Base-by-base conservation (phyloP, 306 rosid species). In the Abrus pulchellus region DNA sequence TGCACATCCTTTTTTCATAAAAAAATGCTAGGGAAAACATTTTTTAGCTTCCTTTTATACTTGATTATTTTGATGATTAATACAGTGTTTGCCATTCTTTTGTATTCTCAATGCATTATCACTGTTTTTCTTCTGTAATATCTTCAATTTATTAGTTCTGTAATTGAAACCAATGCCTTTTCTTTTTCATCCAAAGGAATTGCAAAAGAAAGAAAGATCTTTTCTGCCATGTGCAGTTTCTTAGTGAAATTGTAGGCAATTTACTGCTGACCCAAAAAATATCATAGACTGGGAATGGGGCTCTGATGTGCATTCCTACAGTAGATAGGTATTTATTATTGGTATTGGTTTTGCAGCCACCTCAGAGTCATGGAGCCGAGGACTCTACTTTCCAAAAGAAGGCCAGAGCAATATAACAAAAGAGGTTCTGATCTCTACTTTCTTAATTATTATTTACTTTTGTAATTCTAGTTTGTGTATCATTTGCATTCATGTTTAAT, bases 301-400 rank as follows among this genome's bases (percentile, higher is more conserved):
- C 45, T 65, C 48, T 52, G 53, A 29, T 63, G 70, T 14, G 7
- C 53, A 32, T 36, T 61, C 54, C 72, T 41, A 43, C 38, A 6
- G 49, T 20, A 43, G 28, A 6, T 86, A 41, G 27, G 63, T 83
- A 28, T 47, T 76, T 38, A 73, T 76, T 60, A 28, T 76, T 63
- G 68, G 2, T 36, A 32, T 75, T 88, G 72, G 33, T 62, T 86
- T 74, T 91, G 85, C 93, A 93, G 99, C 93, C 75, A 78, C 86
- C 70, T 90, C 96, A 36, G 84, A 86, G 61, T 81, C 76, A 0
- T 93, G 98, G 98, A 84, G 76, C 68, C 86, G 80, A 34, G 98
- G 93, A 72, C 90, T 95, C 75, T 90, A 86, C 91, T 89, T 93
- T 81, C 86, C 83, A 57, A 83, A 33, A 49, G 90, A 85, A 74